These are phyloP conservation scores for Candida insectalens DNA, from an alignment of 805 yeast genomes.

Conservation along the genomic window DNA sequence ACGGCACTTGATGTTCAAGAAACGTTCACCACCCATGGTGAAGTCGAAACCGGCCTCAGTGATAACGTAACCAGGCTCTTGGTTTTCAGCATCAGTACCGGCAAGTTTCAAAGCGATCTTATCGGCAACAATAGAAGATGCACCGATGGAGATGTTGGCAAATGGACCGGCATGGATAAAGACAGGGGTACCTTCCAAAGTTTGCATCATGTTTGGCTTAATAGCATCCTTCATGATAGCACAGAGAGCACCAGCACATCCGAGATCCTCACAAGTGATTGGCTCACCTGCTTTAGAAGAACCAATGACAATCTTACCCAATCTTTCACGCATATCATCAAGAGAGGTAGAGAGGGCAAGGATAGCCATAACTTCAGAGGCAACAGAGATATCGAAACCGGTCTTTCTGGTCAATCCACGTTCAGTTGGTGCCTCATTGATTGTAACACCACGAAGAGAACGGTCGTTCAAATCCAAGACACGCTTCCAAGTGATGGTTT, in stretches of 20 bases:
- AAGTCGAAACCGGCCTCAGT: slow-evolving; percentile 99
- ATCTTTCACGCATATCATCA: slow-evolving; percentile 76
- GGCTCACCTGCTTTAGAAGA: slow-evolving; percentile 68
- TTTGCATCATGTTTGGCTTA: slow-evolving; percentile 95
- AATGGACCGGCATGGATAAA: slow-evolving; percentile 97
- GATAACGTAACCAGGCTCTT: slow-evolving; percentile 72
- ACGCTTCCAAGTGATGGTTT: slow-evolving; percentile 82
- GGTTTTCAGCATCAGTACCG: slow-evolving; percentile 40
- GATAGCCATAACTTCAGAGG: slow-evolving; percentile 94
- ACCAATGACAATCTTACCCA: slow-evolving; percentile 87
- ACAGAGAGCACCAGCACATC: slow-evolving; percentile 92
- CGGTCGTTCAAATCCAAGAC: slow-evolving; percentile 94
- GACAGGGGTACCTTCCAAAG: slow-evolving; percentile 95
- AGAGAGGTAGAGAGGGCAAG: slow-evolving; percentile 74
- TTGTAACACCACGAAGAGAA: slow-evolving; percentile 76
- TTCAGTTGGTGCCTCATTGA: slow-evolving; percentile 91
- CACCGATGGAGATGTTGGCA: slow-evolving; percentile 96
- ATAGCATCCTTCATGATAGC: slow-evolving; percentile 93
- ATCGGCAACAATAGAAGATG: slow-evolving; percentile 90
- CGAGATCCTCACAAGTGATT: slow-evolving; percentile 88
- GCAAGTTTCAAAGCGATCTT: slow-evolving; percentile 86
- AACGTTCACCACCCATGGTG: slow-evolving; percentile 99
- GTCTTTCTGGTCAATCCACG: slow-evolving; percentile 78
- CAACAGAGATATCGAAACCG: slow-evolving; percentile 95
- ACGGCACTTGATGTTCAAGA: slow-evolving; percentile 91